Base-by-base conservation (phyloP, 768 basidiomycete genomes). In the Ephemerocybe angulata region DNA sequence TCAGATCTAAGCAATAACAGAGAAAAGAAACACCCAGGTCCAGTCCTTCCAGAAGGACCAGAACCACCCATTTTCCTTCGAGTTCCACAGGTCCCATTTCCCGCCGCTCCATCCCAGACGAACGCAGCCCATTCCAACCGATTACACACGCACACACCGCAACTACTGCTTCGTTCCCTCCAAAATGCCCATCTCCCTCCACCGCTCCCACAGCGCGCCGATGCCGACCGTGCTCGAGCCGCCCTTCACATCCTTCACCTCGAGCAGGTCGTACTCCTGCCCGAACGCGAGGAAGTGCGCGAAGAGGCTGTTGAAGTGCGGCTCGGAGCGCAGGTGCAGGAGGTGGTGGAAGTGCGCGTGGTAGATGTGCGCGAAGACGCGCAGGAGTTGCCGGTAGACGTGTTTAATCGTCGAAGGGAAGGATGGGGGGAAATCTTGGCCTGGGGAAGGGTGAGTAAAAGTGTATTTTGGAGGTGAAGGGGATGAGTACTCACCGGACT, bases 231-330 rank as follows among this genome's bases (percentile, higher is more conserved):
- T 70, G 19, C 42, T 31, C 4, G 80, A 71, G 47, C 77, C 80
- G 2, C 90, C 90, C 58, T 82, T 88, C 66, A 97, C 83, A 67
- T 98, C 96, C 70, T 88, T 91, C 58, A 87, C 77, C 50, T 96
- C 93, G 60, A 98, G 68, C 56, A 98, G 68, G 63, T 98, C 91
- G 70, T 95, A 98, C 70, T 98, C 93, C 59, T 82, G 81, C 0
- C 96, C 96, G 63, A 98, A 98, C 1, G 95, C 93, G 49, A 98
- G 77, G 74, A 97, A 99, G 71, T 98, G 96, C 0, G 96, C 96
- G 70, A 98, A 98, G 33, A 98, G 84, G 3, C 93, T 96, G 70
- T 96, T 96, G 76, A 96, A 95, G 68, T 96, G 94, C 0, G 91
- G 91, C 66, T 98, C 96, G 10, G 89, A 86, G 37, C 92, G 90